Evolutionary conservation across 1,284 basidiomycete genomes (phyloP).

Genomic region (Filobasidium uniguttulatum): DNA sequence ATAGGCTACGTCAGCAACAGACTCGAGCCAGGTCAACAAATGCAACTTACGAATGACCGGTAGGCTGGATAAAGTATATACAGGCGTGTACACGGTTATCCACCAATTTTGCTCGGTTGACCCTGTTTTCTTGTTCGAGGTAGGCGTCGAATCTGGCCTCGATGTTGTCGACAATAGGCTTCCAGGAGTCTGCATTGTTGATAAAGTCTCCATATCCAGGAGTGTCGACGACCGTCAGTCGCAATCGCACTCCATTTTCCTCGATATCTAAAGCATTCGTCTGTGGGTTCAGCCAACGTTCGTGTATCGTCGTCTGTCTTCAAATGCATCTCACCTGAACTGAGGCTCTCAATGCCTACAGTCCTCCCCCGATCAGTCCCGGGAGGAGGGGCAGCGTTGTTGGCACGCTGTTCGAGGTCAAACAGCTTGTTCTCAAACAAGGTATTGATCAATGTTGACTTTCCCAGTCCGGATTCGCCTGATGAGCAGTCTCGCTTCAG

Average conservation of each 20-base stretch:
- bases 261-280: conserved; percentile 82
- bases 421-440: conserved; percentile 92
- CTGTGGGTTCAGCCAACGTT: not conserved
- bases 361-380: conserved; percentile 77
- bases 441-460: conserved; percentile 94
- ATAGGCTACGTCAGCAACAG: not conserved
- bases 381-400: conserved; percentile 58
- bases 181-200: conserved; percentile 93
- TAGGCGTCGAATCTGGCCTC: conserved; percentile 92
- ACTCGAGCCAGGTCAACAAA: not conserved
- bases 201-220: conserved; percentile 95
- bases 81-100: conserved; percentile 87
- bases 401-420: conserved; percentile 44
- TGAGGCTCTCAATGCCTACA: conserved; percentile 89
- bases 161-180: conserved; percentile 92
- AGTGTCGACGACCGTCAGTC: conserved; percentile 88
- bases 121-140: conserved; percentile 92
- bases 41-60: conserved; percentile 74
- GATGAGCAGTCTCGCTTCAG: too few relatives aligned
- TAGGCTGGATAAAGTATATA: conserved; percentile 94
- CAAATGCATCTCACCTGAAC: conserved; percentile 54
- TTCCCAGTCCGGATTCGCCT: conserved; percentile 95
- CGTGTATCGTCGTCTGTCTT: not conserved
- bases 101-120: conserved; percentile 72
- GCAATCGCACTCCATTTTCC: conserved; percentile 86